Evolutionary conservation across 495 filamentous ascomycete species (phyloP).

Genomic region (Recurvomyces mirabilis): DNA sequence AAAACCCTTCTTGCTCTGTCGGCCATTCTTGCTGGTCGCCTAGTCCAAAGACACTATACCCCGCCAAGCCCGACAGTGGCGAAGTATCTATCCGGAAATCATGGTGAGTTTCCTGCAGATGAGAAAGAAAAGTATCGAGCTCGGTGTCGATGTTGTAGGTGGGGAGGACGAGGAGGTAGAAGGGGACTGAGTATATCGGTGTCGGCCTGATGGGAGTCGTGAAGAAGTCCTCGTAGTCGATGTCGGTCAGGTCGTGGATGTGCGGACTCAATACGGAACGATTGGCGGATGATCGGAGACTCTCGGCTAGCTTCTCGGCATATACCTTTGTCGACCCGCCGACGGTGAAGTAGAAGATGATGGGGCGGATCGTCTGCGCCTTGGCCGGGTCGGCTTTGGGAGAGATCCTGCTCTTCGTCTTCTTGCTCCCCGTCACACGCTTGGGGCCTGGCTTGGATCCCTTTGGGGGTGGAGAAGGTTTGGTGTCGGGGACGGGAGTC

Average conservation of each 20-base stretch:
- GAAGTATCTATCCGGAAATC: conserved; percentile 93
- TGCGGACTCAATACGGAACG: conserved; percentile 41
- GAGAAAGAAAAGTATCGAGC: conserved; percentile 66
- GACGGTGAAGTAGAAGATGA: conserved; percentile 82
- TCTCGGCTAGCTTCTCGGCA: conserved; percentile 45
- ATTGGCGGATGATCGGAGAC: conserved; percentile 32
- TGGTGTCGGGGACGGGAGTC: background rate
- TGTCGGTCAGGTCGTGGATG: conserved; percentile 68
- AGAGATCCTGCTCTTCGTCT: conserved; percentile 18
- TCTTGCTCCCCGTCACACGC: conserved; percentile 26
- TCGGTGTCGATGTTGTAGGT: conserved; percentile 89
- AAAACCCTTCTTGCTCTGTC: conserved; percentile 79
- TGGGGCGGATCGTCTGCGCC: conserved; percentile 44
- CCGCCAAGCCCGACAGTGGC: conserved; percentile 60
- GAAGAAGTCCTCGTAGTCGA: conserved; percentile 89
- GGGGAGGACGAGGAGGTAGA: conserved; percentile 76
- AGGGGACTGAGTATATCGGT: conserved; percentile 41
- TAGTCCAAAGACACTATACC: conserved; percentile 89
- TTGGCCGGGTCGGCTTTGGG: conserved; percentile 22
- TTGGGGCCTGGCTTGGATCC: conserved; percentile 23
- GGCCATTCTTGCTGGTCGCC: conserved; percentile 88
- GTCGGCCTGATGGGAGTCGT: conserved; percentile 42
- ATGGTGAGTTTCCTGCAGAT: conserved; percentile 82
- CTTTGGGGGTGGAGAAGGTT: background rate
- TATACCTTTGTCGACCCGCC: conserved; percentile 66